phyloP scores from a whole-genome alignment of 257 asterid species.

The Solanum boliviense region DNA sequence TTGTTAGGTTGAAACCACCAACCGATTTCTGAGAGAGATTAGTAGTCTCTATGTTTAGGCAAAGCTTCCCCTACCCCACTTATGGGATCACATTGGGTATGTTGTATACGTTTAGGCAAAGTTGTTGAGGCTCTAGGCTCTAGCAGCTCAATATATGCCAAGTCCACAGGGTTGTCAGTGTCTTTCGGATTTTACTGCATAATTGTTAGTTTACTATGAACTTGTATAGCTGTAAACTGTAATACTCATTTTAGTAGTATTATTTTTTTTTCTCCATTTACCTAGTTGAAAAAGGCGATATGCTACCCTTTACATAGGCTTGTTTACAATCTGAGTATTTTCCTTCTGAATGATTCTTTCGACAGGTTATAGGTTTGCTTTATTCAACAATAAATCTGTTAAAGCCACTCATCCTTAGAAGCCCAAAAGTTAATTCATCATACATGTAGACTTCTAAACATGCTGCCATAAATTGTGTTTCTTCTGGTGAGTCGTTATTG shows the following conservation, averaged over 20 bases:
- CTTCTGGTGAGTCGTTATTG: not conserved
- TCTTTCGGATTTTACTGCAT: not conserved
- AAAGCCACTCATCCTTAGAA: not conserved
- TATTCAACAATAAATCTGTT: not conserved
- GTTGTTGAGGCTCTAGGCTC: not conserved
- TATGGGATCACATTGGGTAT: not conserved
- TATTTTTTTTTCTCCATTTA: too few relatives aligned
- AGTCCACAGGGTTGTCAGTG: not conserved
- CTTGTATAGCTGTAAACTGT: not conserved
- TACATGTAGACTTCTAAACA: not conserved
- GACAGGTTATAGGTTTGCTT: not conserved
- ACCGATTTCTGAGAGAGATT: slow-evolving; percentile 21
- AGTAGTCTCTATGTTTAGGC: not conserved
- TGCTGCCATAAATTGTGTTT: not conserved
- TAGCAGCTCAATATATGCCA: not conserved
- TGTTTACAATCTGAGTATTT: not conserved
- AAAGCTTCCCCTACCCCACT: not conserved
- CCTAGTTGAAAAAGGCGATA: not conserved
- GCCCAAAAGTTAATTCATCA: not conserved
- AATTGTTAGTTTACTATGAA: not conserved
- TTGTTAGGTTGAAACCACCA: slow-evolving; percentile 32
- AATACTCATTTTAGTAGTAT: not conserved
- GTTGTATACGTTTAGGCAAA: not conserved
- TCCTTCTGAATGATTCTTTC: not conserved
- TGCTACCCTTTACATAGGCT: not conserved